phyloP scores from a whole-genome alignment of 768 basidiomycete genomes.

The Psilocybe subaeruginosa region DNA sequence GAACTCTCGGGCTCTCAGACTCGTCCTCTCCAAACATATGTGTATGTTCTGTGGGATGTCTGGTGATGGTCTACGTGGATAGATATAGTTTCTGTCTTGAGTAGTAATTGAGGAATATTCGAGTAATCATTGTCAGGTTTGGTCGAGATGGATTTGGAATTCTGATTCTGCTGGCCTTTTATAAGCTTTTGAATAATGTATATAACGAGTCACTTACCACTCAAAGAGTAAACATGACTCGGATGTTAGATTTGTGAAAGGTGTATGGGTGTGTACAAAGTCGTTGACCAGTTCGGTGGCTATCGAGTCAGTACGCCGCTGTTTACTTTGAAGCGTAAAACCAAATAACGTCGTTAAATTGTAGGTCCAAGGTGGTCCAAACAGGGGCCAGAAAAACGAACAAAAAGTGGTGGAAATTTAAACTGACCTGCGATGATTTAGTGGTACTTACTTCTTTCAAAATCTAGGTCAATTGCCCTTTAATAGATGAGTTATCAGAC shows the following conservation, averaged over 20 bases:
- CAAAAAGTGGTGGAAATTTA: no score
- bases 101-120: conserved; percentile 26
- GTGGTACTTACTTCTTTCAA: background rate
- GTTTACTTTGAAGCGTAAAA: background rate
- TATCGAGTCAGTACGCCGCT: background rate
- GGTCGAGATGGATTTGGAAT: conserved; percentile 3
- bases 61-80: conserved; percentile 14
- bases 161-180: conserved; percentile 1
- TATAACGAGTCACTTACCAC: conserved; percentile 15
- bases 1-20: conserved; percentile 77
- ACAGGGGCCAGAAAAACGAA: no score
- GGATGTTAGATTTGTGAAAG: background rate
- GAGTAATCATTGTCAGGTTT: conserved; percentile 32
- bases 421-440: no score
- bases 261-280: background rate
- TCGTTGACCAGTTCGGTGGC: background rate
- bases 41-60: background rate
- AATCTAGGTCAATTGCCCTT: no score
- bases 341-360: background rate
- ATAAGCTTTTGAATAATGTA: background rate
- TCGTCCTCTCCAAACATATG: conserved; percentile 84
- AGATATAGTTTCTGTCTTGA: conserved; percentile 15
- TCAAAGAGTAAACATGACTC: conserved; percentile 9
- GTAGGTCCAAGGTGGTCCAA: background rate
- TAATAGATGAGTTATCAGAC: no score